These are phyloP conservation scores for Pisolithus sp. DNA, from an alignment of 768 basidiomycete genomes.

Conservation along the genomic window DNA sequence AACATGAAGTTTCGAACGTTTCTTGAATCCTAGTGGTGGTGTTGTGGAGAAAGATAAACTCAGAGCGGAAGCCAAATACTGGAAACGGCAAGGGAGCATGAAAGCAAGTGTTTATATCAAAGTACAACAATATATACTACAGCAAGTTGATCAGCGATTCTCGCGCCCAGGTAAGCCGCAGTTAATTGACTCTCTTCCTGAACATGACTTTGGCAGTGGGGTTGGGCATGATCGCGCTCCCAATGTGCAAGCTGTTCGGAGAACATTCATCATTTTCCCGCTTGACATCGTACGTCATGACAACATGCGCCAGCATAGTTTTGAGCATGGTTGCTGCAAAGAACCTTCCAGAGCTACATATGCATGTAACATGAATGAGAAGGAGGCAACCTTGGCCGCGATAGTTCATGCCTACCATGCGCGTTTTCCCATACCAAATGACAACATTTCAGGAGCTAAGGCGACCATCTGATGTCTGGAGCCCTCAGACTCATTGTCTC, in stretches of 20 bases:
- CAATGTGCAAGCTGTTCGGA: conserved; percentile 2
- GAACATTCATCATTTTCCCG: neutral
- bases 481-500: neutral
- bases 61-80: too few relatives aligned
- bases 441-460: conserved; percentile 24
- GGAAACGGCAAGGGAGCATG: too few relatives aligned
- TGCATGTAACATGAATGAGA: neutral
- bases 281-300: conserved; percentile 24
- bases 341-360: conserved; percentile 27
- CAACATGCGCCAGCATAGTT: conserved; percentile 38
- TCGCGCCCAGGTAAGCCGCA: too few relatives aligned
- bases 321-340: conserved; percentile 41
- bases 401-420: conserved; percentile 5
- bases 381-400: too few relatives aligned
- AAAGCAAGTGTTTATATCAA: too few relatives aligned
- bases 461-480: conserved; percentile 20
- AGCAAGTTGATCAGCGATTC: too few relatives aligned
- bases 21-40: too few relatives aligned
- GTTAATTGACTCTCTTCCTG: conserved; percentile 1
- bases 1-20: too few relatives aligned
- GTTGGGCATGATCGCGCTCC: neutral
- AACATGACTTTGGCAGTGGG: conserved; percentile 7
- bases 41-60: too few relatives aligned
- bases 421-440: conserved; percentile 27
- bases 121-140: too few relatives aligned